phyloP scores from a whole-genome alignment of 78 protist species.

The slime mould (Dictyostelium discoideum) region DNA sequence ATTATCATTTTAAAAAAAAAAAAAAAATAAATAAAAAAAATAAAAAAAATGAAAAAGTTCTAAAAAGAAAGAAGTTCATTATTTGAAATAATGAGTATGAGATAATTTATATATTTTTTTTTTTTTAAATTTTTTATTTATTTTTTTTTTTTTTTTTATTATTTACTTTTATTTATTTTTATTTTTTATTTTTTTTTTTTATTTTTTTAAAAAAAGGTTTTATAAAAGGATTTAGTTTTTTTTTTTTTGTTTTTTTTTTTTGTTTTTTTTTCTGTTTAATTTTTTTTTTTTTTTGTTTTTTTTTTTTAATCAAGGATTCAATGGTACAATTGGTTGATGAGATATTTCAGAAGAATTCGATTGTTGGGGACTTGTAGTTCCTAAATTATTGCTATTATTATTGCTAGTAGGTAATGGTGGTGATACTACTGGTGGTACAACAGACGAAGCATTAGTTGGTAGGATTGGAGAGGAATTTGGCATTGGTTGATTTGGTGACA shows the following conservation, averaged over 20 bases:
- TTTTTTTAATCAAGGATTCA: conserved; percentile 1
- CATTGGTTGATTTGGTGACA: conserved; percentile 4
- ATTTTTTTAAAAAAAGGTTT: not conserved
- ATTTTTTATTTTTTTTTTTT: not conserved
- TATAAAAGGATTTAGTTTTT: too few relatives aligned
- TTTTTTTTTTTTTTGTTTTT: not conserved
- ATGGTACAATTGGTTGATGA: conserved; percentile 13
- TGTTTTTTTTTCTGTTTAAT: not conserved
- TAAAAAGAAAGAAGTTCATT: not conserved
- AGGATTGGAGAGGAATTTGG: not conserved
- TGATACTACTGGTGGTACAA: conserved; percentile 5
- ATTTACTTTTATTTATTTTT: not conserved
- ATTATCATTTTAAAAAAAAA: too few relatives aligned
- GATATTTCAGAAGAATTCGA: not conserved
- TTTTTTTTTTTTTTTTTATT: not conserved
- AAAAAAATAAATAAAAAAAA: not conserved
- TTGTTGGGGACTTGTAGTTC: not conserved
- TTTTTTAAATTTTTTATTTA: too few relatives aligned
- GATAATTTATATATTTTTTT: too few relatives aligned
- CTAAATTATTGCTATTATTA: not conserved
- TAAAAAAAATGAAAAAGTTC: not conserved
- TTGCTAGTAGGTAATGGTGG: not conserved
- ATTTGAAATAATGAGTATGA: too few relatives aligned
- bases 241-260: not conserved
- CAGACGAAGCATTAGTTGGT: not conserved